Conservation (phyloP, 352 stramenopile genomes). For the Phytophthora idaei region DNA sequence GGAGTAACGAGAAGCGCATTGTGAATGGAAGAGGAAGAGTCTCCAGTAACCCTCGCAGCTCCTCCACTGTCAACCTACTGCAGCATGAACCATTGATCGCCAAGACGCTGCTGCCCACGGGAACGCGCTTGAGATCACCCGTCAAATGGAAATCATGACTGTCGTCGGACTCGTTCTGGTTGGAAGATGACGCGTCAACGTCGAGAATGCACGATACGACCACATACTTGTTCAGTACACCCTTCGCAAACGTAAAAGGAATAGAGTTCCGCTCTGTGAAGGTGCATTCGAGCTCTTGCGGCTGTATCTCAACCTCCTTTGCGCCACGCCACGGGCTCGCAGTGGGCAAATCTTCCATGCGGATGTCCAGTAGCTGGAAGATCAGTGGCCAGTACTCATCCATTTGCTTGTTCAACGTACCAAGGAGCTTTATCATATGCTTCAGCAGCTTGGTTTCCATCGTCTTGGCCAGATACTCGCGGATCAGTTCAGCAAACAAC, state of each 20-base stretch:
- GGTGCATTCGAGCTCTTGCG: conserved; percentile 67
- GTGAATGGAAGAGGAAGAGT: conserved; percentile 59
- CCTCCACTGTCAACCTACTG: conserved; percentile 73
- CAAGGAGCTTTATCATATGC: conserved; percentile 86
- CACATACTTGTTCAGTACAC: conserved; percentile 74
- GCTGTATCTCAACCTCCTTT: conserved; percentile 73
- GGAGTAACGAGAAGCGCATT: conserved; percentile 69
- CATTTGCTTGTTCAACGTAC: conserved; percentile 83
- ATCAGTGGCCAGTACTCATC: conserved; percentile 87
- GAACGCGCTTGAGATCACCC: conserved; percentile 50
- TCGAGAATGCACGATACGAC: conserved; percentile 64
- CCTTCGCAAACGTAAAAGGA: conserved; percentile 73
- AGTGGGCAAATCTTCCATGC: conserved; percentile 73
- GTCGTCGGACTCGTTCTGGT: conserved; percentile 16
- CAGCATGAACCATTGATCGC: conserved; percentile 81
- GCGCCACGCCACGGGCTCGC: conserved; percentile 82
- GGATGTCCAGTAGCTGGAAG: conserved; percentile 82
- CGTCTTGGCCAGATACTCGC: conserved; percentile 84
- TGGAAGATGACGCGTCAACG: conserved; percentile 22
- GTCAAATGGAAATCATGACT: conserved; percentile 31
- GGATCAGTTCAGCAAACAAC: conserved; percentile 78
- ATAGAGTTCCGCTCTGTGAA: conserved; percentile 55
- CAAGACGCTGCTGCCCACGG: conserved; percentile 63
- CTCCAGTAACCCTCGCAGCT: conserved; percentile 61
- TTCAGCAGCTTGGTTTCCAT: conserved; percentile 84